phyloP scores from a whole-genome alignment of 1,139 yeast genomes.

The Zygosaccharomyces sapae region DNA sequence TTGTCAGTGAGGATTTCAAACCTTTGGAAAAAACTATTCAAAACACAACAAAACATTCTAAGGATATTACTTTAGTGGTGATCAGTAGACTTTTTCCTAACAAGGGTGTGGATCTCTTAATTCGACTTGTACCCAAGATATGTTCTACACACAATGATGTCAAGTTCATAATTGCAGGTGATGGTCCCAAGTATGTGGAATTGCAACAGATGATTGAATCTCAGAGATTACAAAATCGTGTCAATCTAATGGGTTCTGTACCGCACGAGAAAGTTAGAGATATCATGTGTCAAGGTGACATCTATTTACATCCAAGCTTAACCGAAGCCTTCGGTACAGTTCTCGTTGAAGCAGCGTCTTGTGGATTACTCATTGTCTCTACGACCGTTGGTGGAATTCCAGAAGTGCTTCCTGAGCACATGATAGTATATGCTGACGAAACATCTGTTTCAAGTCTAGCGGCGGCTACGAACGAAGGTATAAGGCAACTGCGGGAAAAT shows the following conservation, averaged over 20 bases:
- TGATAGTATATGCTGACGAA: slow-evolving; percentile 91
- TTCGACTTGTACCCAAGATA: slow-evolving; percentile 80
- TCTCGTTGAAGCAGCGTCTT: slow-evolving; percentile 93
- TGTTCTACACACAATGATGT: slow-evolving; percentile 64
- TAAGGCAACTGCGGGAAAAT: slow-evolving; percentile 51
- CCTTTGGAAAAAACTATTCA: slow-evolving; percentile 43
- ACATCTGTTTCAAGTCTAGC: slow-evolving; percentile 71
- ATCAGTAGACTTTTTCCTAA: slow-evolving; percentile 91
- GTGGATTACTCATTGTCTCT: slow-evolving; percentile 90
- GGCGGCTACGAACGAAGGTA: slow-evolving; percentile 65
- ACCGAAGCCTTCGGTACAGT: slow-evolving; percentile 99
- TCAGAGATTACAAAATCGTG: slow-evolving; percentile 80
- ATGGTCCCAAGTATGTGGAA: slow-evolving; percentile 95
- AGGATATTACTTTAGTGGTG: slow-evolving; percentile 72
- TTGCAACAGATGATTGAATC: slow-evolving; percentile 93
- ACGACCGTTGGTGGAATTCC: slow-evolving; percentile 98
- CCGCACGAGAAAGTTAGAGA: slow-evolving; percentile 91
- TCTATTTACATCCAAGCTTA: slow-evolving; percentile 86
- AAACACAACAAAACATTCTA: slow-evolving; percentile 10
- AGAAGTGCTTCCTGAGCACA: slow-evolving; percentile 86
- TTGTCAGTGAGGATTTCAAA: slow-evolving; percentile 71
- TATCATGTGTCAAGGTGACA: slow-evolving; percentile 90
- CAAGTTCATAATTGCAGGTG: slow-evolving; percentile 86
- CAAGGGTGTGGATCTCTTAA: slow-evolving; percentile 88
- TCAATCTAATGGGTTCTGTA: slow-evolving; percentile 78